A percentile compares a stretch with the other conserved stretches of the same genome.
Conservation (phyloP, 176 grass and related monocot genomes). For the Areca catechu region DNA sequence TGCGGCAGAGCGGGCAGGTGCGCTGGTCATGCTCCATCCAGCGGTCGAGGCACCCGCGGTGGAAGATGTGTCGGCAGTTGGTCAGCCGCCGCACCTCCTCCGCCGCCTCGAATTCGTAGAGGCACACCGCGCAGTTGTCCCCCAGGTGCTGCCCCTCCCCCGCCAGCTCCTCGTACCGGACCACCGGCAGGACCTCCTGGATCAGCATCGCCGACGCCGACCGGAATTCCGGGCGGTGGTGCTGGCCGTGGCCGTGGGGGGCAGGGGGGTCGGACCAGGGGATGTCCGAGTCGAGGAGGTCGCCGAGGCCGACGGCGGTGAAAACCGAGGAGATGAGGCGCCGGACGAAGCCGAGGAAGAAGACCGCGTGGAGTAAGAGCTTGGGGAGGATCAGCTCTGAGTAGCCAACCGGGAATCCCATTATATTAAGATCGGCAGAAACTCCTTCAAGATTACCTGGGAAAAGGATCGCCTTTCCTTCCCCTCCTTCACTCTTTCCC, state of each 20-base stretch:
- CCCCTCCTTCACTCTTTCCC: too few relatives aligned
- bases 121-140: slow-evolving; percentile 71
- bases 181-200: slow-evolving; percentile 57
- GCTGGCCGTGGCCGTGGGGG: slow-evolving; percentile 21
- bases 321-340: slow-evolving; percentile 61
- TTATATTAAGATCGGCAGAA: slow-evolving; percentile 4
- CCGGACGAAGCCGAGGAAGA: slow-evolving; percentile 69
- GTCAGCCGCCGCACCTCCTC: slow-evolving; percentile 65
- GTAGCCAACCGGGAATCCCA: slow-evolving; percentile 85
- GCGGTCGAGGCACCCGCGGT: slow-evolving; percentile 72
- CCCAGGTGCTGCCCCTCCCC: slow-evolving; percentile 5
- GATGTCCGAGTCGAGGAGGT: slow-evolving; percentile 49
- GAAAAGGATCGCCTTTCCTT: too few relatives aligned
- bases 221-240: slow-evolving; percentile 29
- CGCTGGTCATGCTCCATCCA: slow-evolving; percentile 92
- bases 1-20: slow-evolving; percentile 94
- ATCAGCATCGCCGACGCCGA: slow-evolving; percentile 24
- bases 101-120: slow-evolving; percentile 45
- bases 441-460: too few relatives aligned
- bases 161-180: slow-evolving; percentile 53
- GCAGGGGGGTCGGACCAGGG: slow-evolving; percentile 6
- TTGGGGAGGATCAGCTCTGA: slow-evolving; percentile 63
- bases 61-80: slow-evolving; percentile 94
- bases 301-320: slow-evolving; percentile 59
- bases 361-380: slow-evolving; percentile 44